Evolutionary conservation across 108 stramenopile genomes (phyloP), one percentile per base, ranked within the genome.

Genomic region (Hondaea fermentalgiana): DNA sequence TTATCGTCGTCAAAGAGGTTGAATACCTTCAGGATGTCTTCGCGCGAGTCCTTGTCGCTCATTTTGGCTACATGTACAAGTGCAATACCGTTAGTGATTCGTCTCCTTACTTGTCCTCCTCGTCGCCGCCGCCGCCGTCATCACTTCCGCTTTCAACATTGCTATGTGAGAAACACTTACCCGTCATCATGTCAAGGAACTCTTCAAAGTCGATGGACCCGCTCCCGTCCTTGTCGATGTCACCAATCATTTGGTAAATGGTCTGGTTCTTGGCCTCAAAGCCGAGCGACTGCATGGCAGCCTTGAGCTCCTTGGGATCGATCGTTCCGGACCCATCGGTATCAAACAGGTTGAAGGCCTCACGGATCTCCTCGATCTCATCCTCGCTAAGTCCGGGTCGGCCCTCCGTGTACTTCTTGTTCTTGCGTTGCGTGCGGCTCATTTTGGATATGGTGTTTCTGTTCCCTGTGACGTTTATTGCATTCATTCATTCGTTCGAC

Each of bases 1-100:
- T 96, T 93, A 88, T 98, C 95, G 72, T 95, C 96, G 92, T 99
- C 99, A 87, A 99, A 99, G 53, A 99, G 92, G 88, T 98, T 95
- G 91, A 99, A 99, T 12, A 99, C 97, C 93, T 97, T 98, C 64
- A 92, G 64, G 89, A 95, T 95, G 91, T 95, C 94, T 87, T 95
- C 94, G 28, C 94, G 60, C 16, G 94, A 92, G 87, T 95, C 93
- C 72, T 95, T 95, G 88, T 94, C 93, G 89, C 93, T 93, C 91
- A 69, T 69, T 69, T 69, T 69, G 42, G 64, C 64, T 89, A 35
- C 57, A 21, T 35, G 1, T 35, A 35, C 2, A 35, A 35, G 35
- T 35, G 35, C 35, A 35, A 35, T 35, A 35, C 35, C 2, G 35
- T 35, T 35, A 35, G 35, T 35, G 35, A 35, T 35, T 35, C 35